phyloP scores from a whole-genome alignment of 129 eudicot genomes.

The Chrysanthemum lavandulifolium region DNA sequence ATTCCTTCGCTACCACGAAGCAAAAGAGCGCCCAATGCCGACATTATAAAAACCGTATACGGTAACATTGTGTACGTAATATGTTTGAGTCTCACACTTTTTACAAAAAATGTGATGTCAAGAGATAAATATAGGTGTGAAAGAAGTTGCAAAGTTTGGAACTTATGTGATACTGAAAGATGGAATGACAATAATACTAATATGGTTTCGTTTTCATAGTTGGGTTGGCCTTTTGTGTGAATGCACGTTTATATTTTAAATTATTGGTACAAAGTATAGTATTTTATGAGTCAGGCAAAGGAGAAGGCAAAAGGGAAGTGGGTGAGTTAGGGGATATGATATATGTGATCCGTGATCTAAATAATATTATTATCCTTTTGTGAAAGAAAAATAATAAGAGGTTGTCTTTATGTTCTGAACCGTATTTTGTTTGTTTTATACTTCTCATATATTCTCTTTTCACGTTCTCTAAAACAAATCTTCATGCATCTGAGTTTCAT shows the following conservation, averaged over 20 bases:
- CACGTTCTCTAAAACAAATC: conserved; percentile 23
- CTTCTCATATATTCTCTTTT: conserved; percentile 27
- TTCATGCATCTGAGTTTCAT: conserved; percentile 3
- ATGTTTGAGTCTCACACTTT: background rate
- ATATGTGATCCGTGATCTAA: conserved; percentile 31
- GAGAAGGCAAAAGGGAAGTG: conserved; percentile 37
- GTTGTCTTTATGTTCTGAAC: conserved; percentile 23
- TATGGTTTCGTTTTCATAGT: conserved; percentile 3
- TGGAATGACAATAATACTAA: conserved; percentile 1
- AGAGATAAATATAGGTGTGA: conserved; percentile 5
- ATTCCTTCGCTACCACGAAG: conserved; percentile 22
- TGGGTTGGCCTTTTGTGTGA: conserved; percentile 9
- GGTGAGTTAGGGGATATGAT: conserved; percentile 20
- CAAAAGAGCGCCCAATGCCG: conserved; percentile 29
- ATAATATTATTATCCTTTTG: background rate
- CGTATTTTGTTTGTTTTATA: conserved; percentile 26
- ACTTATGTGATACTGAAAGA: conserved; percentile 7
- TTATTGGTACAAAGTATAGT: background rate
- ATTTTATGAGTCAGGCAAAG: conserved; percentile 27
- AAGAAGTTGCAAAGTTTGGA: conserved; percentile 10
- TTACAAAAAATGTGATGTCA: conserved; percentile 8
- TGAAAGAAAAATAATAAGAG: background rate
- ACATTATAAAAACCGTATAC: conserved; percentile 14
- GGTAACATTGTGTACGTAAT: conserved; percentile 19
- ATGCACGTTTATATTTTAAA: background rate